Base-by-base conservation (phyloP, 1,284 basidiomycete species). In the Boletus albobrunnescens region DNA sequence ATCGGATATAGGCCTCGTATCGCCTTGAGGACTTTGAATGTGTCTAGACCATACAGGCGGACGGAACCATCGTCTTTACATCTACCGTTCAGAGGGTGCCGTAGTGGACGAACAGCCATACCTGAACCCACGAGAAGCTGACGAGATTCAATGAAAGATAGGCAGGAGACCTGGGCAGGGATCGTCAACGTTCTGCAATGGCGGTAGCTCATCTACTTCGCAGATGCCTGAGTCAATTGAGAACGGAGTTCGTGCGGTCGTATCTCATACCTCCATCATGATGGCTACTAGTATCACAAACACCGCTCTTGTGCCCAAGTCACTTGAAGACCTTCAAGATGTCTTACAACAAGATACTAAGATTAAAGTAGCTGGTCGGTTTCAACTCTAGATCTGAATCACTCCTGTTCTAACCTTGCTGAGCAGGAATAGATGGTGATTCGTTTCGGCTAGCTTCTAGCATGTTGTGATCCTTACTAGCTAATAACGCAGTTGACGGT, bases 321-420 rank as follows among this genome's bases (percentile, higher is more conserved):
- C 78, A 26, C 50, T 83, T 1, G 68, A 78, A 14, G 81, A 90
- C 23, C 72, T 94, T 46, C 67, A 77, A 53, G 42, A 63, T 11
- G 63, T 84, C 19, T 72, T 94, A 45, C 56, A 63, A 44, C 19
- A 78, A 59, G 90, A 93, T 67, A 81, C 71, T 66, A 95, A 94
- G 69, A 83, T 97, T 63, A 96, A 96, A 71, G 88, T 97, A 24
- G 94, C 91, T 40, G 92, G 93, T 87, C 48, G 47, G 79, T 68
- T 22, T 20, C 42, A 27, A 33, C 37, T 42, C 30, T 33, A n/a
- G 10, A 23, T 38, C 16, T 40, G 36, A 30, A 26, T 4, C 30
- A 22, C 11, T 20, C 13, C 22, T 22, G 10, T 19, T 35, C 37
- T 40, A 19, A 51, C 36, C 27, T 26, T 23, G 36, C 22, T 11